Conservation (phyloP, 1,284 basidiomycete genomes). For the Austroboletus novae-zelandiae region DNA sequence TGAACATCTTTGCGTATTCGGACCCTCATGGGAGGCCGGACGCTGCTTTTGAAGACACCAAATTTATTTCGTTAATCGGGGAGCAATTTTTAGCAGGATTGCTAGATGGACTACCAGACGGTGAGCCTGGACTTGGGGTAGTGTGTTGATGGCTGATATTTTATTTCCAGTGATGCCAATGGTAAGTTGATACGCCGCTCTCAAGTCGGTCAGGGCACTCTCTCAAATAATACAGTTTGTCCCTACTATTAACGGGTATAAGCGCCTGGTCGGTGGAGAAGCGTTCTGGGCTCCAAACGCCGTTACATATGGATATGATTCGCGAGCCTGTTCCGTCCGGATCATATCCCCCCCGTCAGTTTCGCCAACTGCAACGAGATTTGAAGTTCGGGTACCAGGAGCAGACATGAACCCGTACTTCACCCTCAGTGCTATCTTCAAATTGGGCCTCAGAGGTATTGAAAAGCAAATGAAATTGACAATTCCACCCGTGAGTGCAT, state of each 20-base stretch:
- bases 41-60: conserved; percentile 80
- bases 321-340: conserved; percentile 86
- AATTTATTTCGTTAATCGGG: conserved; percentile 78
- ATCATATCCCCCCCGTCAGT: conserved; percentile 90
- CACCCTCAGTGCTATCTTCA: conserved; percentile 83
- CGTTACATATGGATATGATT: conserved; percentile 93
- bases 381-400: conserved; percentile 93
- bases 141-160: not conserved
- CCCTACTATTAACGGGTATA: conserved; percentile 97
- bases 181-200: conserved; percentile 33
- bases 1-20: conserved; percentile 77
- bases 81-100: conserved; percentile 94
- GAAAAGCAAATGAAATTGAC: conserved; percentile 70
- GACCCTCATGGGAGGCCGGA: conserved; percentile 55
- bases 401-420: conserved; percentile 96
- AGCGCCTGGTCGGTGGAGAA: conserved; percentile 92
- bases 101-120: conserved; percentile 84
- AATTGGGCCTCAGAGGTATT: conserved; percentile 85
- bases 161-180: conserved; percentile 55
- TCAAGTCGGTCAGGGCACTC: not conserved
- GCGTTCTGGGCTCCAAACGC: conserved; percentile 95
- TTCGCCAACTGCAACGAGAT: conserved; percentile 75
- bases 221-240: conserved; percentile 57
- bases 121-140: conserved; percentile 41
- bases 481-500: conserved; percentile 69